Percentiles rank a stretch among this genome's conserved stretches.
Evolutionary conservation across 202 grass and related monocot species (phyloP).

Genomic region (Brachypodium distachyon): DNA sequence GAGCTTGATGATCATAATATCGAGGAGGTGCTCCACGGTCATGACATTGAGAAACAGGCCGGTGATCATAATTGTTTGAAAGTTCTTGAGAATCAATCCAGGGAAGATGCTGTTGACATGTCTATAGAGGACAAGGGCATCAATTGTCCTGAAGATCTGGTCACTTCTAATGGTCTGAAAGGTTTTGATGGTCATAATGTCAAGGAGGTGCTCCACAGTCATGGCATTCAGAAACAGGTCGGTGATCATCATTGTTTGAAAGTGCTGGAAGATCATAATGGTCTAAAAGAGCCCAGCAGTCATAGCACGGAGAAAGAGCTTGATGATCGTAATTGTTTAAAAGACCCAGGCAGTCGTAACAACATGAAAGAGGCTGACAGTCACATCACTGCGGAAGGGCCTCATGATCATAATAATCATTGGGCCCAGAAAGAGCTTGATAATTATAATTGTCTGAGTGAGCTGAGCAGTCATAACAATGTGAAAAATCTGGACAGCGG

Average conservation of each 20-base stretch:
- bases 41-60: slow-evolving; percentile 1
- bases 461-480: background rate
- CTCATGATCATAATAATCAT: background rate
- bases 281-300: background rate
- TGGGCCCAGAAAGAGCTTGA: background rate
- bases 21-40: background rate
- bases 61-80: background rate
- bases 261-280: slow-evolving; percentile 3
- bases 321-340: background rate
- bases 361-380: background rate
- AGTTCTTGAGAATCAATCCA: background rate
- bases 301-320: background rate
- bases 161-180: background rate
- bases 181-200: background rate
- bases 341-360: background rate
- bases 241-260: background rate
- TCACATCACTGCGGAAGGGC: background rate
- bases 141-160: slow-evolving; percentile 18
- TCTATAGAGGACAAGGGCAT: background rate
- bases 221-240: slow-evolving; percentile 4
- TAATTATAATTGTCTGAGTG: background rate
- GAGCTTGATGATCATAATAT: slow-evolving; percentile 1
- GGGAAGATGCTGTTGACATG: background rate
- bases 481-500: background rate
- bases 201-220: background rate